phyloP scores from a whole-genome alignment of 345 rosid species.

The Eucalyptus erythrocorys region DNA sequence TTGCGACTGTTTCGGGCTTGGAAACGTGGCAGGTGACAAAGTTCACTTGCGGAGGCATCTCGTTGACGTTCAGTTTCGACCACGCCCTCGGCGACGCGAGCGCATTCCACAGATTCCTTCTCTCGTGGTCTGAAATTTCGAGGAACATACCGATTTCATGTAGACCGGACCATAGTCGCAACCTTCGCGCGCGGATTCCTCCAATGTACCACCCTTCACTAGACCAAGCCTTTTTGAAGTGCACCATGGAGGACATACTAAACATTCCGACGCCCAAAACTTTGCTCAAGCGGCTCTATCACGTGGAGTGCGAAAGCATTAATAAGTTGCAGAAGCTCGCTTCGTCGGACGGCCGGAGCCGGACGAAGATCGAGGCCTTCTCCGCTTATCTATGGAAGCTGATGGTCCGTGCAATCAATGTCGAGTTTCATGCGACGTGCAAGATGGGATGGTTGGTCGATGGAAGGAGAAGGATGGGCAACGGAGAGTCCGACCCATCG shows the following conservation, averaged over 20 bases:
- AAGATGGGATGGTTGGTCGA: constrained; percentile 93
- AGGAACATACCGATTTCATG: constrained; percentile 42
- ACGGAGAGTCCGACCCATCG: not conserved
- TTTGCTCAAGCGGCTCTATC: constrained; percentile 61
- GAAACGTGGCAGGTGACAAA: constrained; percentile 25
- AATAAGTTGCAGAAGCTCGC: constrained; percentile 44
- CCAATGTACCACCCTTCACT: constrained; percentile 41
- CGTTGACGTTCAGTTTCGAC: constrained; percentile 65
- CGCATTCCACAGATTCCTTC: constrained; percentile 54
- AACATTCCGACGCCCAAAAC: constrained; percentile 33
- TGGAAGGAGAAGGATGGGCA: constrained; percentile 43
- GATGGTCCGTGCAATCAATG: constrained; percentile 36
- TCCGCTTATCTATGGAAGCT: constrained; percentile 79
- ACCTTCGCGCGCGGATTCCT: constrained; percentile 46
- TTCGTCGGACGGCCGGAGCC: constrained; percentile 20
- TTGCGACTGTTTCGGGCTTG: not conserved
- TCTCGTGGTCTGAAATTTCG: constrained; percentile 62
- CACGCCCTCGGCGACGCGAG: constrained; percentile 83
- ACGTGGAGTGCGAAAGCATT: constrained; percentile 40
- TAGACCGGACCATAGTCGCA: constrained; percentile 54
- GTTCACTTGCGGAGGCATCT: constrained; percentile 57
- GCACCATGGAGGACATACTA: constrained; percentile 53
- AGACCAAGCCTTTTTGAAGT: constrained; percentile 41
- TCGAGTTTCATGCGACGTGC: constrained; percentile 27
- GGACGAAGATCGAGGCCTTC: constrained; percentile 79